phyloP scores from a whole-genome alignment of 805 yeast genomes.

The Starmerella etchellsii region DNA sequence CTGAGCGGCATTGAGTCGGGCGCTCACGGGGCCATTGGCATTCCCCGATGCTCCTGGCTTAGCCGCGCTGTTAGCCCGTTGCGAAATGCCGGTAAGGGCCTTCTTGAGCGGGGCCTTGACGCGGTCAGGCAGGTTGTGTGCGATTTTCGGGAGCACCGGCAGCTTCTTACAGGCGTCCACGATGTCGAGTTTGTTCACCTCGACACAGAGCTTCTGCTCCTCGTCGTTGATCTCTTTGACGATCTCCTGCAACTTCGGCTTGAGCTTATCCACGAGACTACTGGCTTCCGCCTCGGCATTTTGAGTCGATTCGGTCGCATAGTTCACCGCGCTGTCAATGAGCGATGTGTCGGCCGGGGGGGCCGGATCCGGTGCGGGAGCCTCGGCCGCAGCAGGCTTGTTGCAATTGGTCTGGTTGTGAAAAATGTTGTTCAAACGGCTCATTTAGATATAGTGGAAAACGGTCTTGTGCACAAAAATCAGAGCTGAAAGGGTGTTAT shows the following conservation, averaged over 20 bases:
- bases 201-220: constrained; percentile 4
- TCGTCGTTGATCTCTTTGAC: constrained; percentile 7
- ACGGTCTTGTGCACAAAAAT: too few species aligned
- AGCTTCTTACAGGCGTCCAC: not conserved
- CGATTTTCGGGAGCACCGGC: constrained; percentile 2
- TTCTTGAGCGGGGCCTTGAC: constrained; percentile 1
- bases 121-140: constrained; percentile 4
- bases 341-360: not conserved
- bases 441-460: not conserved
- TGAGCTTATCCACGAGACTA: constrained; percentile 1
- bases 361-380: not conserved
- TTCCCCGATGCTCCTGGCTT: too few species aligned
- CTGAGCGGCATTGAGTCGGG: too few species aligned
- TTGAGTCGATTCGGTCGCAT: not conserved
- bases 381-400: not conserved
- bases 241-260: constrained; percentile 7
- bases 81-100: not conserved
- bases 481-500: too few species aligned
- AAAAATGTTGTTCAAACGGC: constrained; percentile 9
- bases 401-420: not conserved
- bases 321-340: not conserved
- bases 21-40: too few species aligned
- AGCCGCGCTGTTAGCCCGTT: too few species aligned
- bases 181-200: not conserved
- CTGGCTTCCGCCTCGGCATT: not conserved